Evolutionary conservation across 345 rosid genomes (phyloP).

Genomic region (Syzygium oleosum): DNA sequence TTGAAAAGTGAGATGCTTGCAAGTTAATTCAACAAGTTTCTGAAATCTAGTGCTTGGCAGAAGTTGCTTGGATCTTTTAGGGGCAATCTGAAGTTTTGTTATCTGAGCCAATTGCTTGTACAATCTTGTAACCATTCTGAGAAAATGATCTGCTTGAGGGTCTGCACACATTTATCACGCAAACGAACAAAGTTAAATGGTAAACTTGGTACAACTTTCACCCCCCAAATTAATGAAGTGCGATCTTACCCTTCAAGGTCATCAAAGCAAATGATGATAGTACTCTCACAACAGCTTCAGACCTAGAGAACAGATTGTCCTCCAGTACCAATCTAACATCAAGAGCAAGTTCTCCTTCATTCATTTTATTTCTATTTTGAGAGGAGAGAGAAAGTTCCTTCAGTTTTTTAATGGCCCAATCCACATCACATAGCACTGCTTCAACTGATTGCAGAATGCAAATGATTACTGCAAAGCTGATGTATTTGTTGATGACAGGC

Average conservation of each 20-base stretch:
- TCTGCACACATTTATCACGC: slow-evolving; percentile 30
- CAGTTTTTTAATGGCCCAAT: slow-evolving; percentile 57
- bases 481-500: slow-evolving; percentile 45
- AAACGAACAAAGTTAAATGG: neutral
- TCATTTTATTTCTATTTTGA: slow-evolving; percentile 22
- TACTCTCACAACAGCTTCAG: slow-evolving; percentile 49
- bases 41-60: slow-evolving; percentile 60
- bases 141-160: slow-evolving; percentile 55
- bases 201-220: neutral
- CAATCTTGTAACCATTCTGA: slow-evolving; percentile 45
- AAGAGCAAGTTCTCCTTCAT: slow-evolving; percentile 19
- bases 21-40: slow-evolving; percentile 68
- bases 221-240: neutral
- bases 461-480: slow-evolving; percentile 31
- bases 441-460: slow-evolving; percentile 50
- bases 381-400: slow-evolving; percentile 28
- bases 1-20: slow-evolving; percentile 69
- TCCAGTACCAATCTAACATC: slow-evolving; percentile 30
- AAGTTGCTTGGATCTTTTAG: slow-evolving; percentile 69
- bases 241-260: slow-evolving; percentile 55
- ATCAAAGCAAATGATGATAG: slow-evolving; percentile 63
- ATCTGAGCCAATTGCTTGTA: slow-evolving; percentile 79
- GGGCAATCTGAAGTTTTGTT: slow-evolving; percentile 61
- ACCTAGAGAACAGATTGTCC: slow-evolving; percentile 46
- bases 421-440: slow-evolving; percentile 43